Conservation (phyloP, 2,329 filamentous ascomycete genomes). For the Pyrenophora graminea region DNA sequence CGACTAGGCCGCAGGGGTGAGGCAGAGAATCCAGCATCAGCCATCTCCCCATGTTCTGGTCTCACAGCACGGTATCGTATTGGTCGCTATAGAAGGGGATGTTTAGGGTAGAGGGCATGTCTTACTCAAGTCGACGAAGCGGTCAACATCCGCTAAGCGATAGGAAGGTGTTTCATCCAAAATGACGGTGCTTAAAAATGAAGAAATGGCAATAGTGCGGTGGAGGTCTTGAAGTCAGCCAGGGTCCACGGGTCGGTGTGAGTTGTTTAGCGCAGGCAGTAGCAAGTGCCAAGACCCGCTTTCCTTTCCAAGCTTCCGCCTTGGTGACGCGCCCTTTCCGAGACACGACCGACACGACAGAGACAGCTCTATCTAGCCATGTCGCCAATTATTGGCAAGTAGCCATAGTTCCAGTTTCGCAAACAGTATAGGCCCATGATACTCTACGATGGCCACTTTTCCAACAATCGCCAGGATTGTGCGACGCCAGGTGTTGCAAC, state of each 20-base stretch:
- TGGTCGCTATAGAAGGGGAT: constrained; percentile 17
- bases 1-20: constrained; percentile 13
- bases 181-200: constrained; percentile 8
- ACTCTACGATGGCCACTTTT: too few species aligned
- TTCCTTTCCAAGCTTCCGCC: not conserved
- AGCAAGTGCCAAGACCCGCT: constrained; percentile 7
- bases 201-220: constrained; percentile 17
- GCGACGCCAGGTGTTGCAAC: too few species aligned
- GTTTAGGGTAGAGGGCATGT: constrained; percentile 24
- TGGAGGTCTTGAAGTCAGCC: constrained; percentile 17
- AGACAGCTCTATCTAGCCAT: not conserved
- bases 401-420: too few species aligned
- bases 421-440: too few species aligned
- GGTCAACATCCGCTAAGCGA: constrained; percentile 22
- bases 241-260: constrained; percentile 17
- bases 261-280: constrained; percentile 21
- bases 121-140: constrained; percentile 30
- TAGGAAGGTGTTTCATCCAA: constrained; percentile 21
- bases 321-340: not conserved
- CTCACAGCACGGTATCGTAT: constrained; percentile 14
- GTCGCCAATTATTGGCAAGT: too few species aligned
- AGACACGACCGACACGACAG: not conserved
- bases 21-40: constrained; percentile 13
- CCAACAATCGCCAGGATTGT: too few species aligned
- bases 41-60: constrained; percentile 26